These are phyloP conservation scores for Exophiala viscosa DNA, from an alignment of 2,329 filamentous ascomycete species.

Conservation along the genomic window DNA sequence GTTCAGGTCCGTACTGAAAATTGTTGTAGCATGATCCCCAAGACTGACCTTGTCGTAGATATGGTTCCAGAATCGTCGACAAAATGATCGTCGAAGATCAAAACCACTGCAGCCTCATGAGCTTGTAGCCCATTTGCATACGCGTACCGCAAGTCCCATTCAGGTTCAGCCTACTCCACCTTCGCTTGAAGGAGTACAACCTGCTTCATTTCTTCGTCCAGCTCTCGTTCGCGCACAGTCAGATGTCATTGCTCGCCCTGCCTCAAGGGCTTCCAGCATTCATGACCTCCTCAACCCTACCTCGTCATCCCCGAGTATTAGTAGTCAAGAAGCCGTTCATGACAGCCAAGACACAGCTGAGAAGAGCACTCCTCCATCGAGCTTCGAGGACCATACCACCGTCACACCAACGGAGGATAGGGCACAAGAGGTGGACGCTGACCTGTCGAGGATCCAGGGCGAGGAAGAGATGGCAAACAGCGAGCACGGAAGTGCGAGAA, in stretches of 20 bases:
- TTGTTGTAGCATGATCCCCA: conserved; percentile 17
- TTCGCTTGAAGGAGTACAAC: neutral
- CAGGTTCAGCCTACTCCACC: conserved; percentile 10
- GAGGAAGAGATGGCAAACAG: conserved; percentile 3
- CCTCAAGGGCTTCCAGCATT: conserved; percentile 24
- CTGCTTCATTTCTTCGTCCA: neutral
- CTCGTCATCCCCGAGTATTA: conserved; percentile 2
- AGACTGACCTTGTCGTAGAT: conserved; percentile 58
- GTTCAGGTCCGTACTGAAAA: conserved; percentile 65
- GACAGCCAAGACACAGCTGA: conserved; percentile 10
- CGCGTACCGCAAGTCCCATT: conserved; percentile 13
- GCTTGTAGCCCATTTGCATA: conserved; percentile 47
- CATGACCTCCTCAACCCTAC: conserved; percentile 27
- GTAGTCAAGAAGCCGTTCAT: conserved; percentile 1
- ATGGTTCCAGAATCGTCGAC: conserved; percentile 94
- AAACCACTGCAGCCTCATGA: conserved; percentile 77
- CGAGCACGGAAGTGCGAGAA: conserved; percentile 16
- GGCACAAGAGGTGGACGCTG: neutral
- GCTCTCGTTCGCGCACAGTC: conserved; percentile 5
- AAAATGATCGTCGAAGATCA: conserved; percentile 87
- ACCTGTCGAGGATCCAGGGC: conserved; percentile 1
- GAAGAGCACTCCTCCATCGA: conserved; percentile 18
- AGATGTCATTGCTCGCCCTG: conserved; percentile 17
- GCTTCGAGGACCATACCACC: conserved; percentile 5
- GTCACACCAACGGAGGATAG: neutral